Evolutionary conservation across 2,329 filamentous ascomycete species (phyloP).

Genomic region (Didymella sp.): DNA sequence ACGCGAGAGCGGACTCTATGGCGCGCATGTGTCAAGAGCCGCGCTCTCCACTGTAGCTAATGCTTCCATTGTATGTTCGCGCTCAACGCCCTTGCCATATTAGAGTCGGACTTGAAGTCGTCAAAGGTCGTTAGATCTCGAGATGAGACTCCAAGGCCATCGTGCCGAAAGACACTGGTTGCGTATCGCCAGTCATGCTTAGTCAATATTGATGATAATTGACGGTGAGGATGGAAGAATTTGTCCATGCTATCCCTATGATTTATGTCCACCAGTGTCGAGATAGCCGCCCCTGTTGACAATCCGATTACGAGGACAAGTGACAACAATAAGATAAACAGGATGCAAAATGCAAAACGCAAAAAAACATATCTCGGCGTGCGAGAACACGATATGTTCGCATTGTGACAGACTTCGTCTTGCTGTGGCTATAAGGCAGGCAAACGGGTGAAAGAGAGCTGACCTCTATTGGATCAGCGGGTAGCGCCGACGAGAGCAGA

Average conservation of each 20-base stretch:
- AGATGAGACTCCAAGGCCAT: neutral
- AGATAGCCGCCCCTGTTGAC: neutral
- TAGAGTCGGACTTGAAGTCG: neutral
- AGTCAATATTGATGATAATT: neutral
- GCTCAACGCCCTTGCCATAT: neutral
- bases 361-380: too few relatives aligned
- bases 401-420: neutral
- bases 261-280: neutral
- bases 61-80: neutral
- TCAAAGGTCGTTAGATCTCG: neutral
- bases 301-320: too few relatives aligned
- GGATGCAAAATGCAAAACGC: too few relatives aligned
- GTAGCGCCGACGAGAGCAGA: neutral
- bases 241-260: neutral
- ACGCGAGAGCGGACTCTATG: neutral
- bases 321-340: too few relatives aligned
- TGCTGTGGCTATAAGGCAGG: neutral
- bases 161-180: neutral
- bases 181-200: neutral
- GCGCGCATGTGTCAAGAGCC: fast-evolving
- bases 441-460: neutral
- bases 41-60: neutral
- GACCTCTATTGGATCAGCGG: neutral
- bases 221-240: neutral
- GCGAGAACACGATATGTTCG: neutral